Evolutionary conservation across 257 asterid genomes (phyloP).

Genomic region (Nicotiana tabacum): DNA sequence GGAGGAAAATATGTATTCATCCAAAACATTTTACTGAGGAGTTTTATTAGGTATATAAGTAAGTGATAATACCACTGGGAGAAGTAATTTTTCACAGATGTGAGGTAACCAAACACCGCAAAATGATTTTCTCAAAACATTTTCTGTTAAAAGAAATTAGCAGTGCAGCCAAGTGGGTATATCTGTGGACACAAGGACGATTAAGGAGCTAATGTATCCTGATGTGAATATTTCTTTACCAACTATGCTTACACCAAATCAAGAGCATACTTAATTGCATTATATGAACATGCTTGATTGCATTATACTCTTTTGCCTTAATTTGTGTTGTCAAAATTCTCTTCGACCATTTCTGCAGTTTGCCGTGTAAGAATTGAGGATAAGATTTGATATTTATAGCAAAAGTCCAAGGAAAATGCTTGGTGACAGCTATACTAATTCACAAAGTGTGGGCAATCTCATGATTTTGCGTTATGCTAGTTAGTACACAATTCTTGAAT

Average conservation of each 20-base stretch:
- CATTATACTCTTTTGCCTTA: too few relatives aligned
- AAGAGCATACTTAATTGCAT: too few relatives aligned
- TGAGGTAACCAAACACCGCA: too few relatives aligned
- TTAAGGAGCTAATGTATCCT: too few relatives aligned
- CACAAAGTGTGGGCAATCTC: not conserved
- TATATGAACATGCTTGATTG: too few relatives aligned
- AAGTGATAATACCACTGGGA: not conserved
- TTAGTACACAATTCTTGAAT: not conserved
- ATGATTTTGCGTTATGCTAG: not conserved
- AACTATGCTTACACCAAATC: too few relatives aligned
- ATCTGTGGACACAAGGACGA: too few relatives aligned
- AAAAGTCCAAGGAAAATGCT: not conserved
- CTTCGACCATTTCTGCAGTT: not conserved
- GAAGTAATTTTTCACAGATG: too few relatives aligned
- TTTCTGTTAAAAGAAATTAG: too few relatives aligned
- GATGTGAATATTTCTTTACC: too few relatives aligned
- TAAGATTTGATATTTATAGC: not conserved
- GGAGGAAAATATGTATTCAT: not conserved
- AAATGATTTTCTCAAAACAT: too few relatives aligned
- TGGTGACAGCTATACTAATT: not conserved
- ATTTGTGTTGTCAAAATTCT: not conserved
- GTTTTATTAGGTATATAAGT: not conserved
- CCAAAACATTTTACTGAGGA: not conserved
- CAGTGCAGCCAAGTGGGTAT: too few relatives aligned
- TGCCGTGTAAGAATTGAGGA: not conserved